These are phyloP conservation scores for Diaporthe destruens DNA, from an alignment of 2,329 filamentous ascomycete genomes.

Conservation along the genomic window DNA sequence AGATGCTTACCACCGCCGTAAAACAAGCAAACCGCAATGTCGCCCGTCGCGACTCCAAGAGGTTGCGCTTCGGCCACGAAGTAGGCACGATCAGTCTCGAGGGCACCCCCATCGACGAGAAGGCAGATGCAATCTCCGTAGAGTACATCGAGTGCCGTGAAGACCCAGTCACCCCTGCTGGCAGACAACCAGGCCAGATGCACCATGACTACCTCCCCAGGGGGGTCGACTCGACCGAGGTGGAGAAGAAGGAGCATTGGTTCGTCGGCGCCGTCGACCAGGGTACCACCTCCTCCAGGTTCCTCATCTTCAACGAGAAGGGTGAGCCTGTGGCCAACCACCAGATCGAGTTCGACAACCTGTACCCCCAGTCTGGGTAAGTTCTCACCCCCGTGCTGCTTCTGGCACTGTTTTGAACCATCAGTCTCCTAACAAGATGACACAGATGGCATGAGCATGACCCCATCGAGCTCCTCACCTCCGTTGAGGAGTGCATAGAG, in stretches of 20 bases:
- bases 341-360: constrained; percentile 88
- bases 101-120: constrained; percentile 37
- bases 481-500: constrained; percentile 84
- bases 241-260: constrained; percentile 54
- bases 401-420: constrained; percentile 39
- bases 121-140: constrained; percentile 38
- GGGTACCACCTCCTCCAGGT: constrained; percentile 89
- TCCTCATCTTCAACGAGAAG: constrained; percentile 87
- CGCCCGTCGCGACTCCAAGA: constrained; percentile 35
- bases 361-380: constrained; percentile 87
- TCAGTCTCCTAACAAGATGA: constrained; percentile 34
- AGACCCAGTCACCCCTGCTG: constrained; percentile 40
- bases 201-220: constrained; percentile 45
- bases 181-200: constrained; percentile 11
- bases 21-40: constrained; percentile 33
- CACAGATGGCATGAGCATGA: constrained; percentile 91
- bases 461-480: constrained; percentile 79
- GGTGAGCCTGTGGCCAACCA: constrained; percentile 85
- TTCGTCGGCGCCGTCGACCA: constrained; percentile 93
- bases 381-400: constrained; percentile 49
- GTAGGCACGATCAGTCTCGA: constrained; percentile 40
- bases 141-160: constrained; percentile 38
- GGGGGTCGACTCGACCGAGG: constrained; percentile 46
- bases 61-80: constrained; percentile 36
- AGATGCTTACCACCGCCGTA: constrained; percentile 41